Conservation (phyloP, 1,139 yeast species). For the Sugiyamaella paludigena region DNA sequence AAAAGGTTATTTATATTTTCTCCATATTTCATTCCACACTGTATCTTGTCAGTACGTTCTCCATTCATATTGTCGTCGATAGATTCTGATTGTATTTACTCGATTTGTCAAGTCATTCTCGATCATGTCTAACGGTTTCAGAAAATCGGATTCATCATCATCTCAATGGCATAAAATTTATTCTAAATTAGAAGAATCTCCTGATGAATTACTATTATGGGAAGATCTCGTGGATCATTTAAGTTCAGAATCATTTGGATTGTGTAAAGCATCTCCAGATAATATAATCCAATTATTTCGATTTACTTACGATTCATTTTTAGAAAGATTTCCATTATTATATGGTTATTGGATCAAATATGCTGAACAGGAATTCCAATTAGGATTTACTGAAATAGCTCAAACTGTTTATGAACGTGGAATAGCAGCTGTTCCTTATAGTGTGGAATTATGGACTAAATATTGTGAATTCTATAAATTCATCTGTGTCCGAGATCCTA, state of each 20-base stretch:
- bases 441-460: constrained; percentile 66
- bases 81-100: too few species aligned
- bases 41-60: too few species aligned
- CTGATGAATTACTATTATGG: constrained; percentile 53
- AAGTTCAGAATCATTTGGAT: constrained; percentile 29
- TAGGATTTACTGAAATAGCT: constrained; percentile 55
- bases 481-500: constrained; percentile 24
- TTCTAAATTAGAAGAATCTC: constrained; percentile 28
- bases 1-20: too few species aligned
- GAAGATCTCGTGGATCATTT: constrained; percentile 41
- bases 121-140: too few species aligned
- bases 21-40: too few species aligned
- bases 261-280: constrained; percentile 47
- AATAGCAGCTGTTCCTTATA: constrained; percentile 48
- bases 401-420: constrained; percentile 54
- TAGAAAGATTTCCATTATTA: constrained; percentile 62
- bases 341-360: constrained; percentile 80
- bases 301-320: constrained; percentile 53
- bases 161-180: constrained; percentile 26
- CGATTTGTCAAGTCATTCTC: too few species aligned
- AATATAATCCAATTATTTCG: constrained; percentile 45
- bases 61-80: too few species aligned
- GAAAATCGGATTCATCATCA: background rate
- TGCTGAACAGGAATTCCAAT: constrained; percentile 62
- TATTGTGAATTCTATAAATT: constrained; percentile 58